A percentile compares a stretch with the other conserved stretches of the same genome.
Evolutionary conservation across 495 filamentous ascomycete genomes (phyloP).

Genomic region (Cairneyella variabilis): DNA sequence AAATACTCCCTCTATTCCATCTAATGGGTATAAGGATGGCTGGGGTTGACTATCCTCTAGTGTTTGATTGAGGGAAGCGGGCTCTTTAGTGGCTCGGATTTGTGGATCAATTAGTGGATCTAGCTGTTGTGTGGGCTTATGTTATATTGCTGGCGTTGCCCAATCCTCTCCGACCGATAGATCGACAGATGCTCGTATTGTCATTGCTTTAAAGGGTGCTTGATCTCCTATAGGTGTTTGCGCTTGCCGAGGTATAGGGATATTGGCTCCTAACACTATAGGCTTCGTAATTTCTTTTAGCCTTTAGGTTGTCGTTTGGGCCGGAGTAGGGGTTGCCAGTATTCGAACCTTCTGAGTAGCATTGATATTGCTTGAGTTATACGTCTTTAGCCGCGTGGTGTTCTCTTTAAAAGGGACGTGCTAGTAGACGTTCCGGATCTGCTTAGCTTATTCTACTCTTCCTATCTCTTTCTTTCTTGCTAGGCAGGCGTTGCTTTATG

Average conservation of each 20-base stretch:
- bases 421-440: constrained; percentile 19
- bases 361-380: background rate
- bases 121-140: constrained; percentile 2
- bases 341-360: background rate
- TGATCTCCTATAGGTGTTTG: background rate
- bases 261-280: background rate
- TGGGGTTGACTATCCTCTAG: background rate
- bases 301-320: no score
- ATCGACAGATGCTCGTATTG: constrained; percentile 6
- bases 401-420: constrained; percentile 14
- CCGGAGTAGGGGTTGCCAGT: background rate
- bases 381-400: background rate
- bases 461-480: constrained; percentile 16
- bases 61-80: background rate
- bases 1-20: constrained; percentile 11
- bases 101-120: constrained; percentile 7
- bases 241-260: background rate
- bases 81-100: background rate
- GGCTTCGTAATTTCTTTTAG: background rate
- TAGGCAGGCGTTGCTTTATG: constrained; percentile 20
- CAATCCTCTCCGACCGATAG: constrained; percentile 3
- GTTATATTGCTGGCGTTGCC: constrained; percentile 9
- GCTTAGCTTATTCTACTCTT: constrained; percentile 13
- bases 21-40: constrained; percentile 6
- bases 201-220: background rate